Evolutionary conservation across 495 filamentous ascomycete genomes (phyloP), one percentile per base, ranked within the genome.

Genomic region (Penicillium roqueforti): DNA sequence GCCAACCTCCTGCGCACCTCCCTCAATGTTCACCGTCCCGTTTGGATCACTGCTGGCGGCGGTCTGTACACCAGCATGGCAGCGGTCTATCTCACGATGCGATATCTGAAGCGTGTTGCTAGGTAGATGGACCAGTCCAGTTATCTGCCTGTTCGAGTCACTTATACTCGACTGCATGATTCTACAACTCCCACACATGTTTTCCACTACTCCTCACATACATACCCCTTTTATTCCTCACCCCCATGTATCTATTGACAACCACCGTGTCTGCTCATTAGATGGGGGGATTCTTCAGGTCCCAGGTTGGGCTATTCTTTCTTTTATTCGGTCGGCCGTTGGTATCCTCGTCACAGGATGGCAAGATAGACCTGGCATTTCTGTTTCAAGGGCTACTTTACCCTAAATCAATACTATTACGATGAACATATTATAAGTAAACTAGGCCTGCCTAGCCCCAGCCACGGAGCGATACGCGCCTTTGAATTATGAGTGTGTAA

Each of bases 1-100:
- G 55, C 59, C 52, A 56, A 69, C 39, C 14, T 75, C 48, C 57
- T 77, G 0, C 61, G 60, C 37, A 73, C 68, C 23, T 77, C 74
- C 6, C 56, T 77, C 18, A 65, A 48, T 31, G 61, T 67, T 26
- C 74, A 77, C 43, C 63, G 67, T 48, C 74, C 74, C 1, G 73
- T 77, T 44, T 77, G 74, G 74, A 32, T 73, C 16, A 64, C 72
- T 4, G 74, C 68, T 7, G 65, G 48, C 1, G 72, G 68, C 14
- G 74, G 63, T 32, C 59, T 65, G 7, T 77, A 77, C 54, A 77
- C 74, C 18, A 71, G 65, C 5, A 55, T 63, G 52, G 68, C 60
- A 0, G 74, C 72, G 3, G 69, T 71, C 18, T 72, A 68, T 47
- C 61, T 77, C 16, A 72, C 74, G 0, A 67, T 75, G 58, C 65